Base-by-base conservation (phyloP, 495 filamentous ascomycete genomes). In the Elaphomyces granulatus region DNA sequence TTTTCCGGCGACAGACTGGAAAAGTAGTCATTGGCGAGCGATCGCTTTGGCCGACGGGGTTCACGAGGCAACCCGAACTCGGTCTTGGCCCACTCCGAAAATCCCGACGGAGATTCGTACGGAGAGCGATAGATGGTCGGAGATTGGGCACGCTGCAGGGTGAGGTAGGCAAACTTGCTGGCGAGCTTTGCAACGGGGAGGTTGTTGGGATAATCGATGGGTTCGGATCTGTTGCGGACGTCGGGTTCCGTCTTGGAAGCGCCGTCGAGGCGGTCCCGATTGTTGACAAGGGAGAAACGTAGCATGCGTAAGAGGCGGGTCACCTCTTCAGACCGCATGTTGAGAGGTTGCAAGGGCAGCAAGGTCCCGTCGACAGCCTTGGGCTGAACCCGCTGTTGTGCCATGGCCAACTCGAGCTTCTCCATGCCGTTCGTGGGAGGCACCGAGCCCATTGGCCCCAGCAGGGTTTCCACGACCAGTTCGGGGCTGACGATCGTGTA, bases 271-370 rank as follows among this genome's bases (percentile, higher is more conserved):
- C 59, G 62, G 42, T 68, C 64, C 15, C 62, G 64, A 37, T 68
- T 58, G 36, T 59, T 63, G 15, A 66, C 58, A 37, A 67, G 47
- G 10, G 64, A 67, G 46, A 68, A 68, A 21, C 64, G 64, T 14
- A 68, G 58, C 64, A 68, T 68, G 32, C 63, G 54, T 38, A 68
- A 49, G 15, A 68, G 41, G 15, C 61, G 62, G 20, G 53, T 63
- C 39, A 68, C 64, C 44, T 68, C 64, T 36, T 68, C 64, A 18
- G 64, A 64, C 19, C 62, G 54, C 62, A 65, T 68, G 42, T 68
- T 68, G 33, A 68, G 52, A 21, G 61, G 60, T 43, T 68, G 64
- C 31, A 56, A 51, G 15, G 64, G 58, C 16, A 64, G 47, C 37
- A 65, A 40, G 31, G 64, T 62, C 35, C 62, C 62, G 40, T 68